Base-by-base conservation (phyloP, 2,329 filamentous ascomycete species). In the Beauveria sp. region DNA sequence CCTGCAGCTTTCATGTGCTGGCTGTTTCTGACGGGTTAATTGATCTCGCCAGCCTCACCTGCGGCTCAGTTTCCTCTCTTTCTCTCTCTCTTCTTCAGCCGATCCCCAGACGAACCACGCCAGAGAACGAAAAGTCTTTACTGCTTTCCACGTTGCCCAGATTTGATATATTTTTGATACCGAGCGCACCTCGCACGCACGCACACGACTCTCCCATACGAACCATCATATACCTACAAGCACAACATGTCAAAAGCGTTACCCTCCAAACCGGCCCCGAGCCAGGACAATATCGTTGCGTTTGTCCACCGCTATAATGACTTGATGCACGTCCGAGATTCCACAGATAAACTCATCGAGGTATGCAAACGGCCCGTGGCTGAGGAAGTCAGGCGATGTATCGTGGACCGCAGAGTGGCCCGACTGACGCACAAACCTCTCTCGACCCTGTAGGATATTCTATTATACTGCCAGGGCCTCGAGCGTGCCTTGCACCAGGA, bases 401-500 rank as follows among this genome's bases (percentile, higher is more conserved):
- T n/a, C 18, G 18, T n/a, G 10, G 49, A 34, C 28, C 14, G 26
- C 26, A 51, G 49, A 51, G 28, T 12, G 18, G 16, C 26, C n/a
- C 40, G 26, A 14, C 43, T 50, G 45, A 58, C 55, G 34, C 34
- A 38, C n/a, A 12, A 49, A 6, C 52, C 34, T 54, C 38, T 28
- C 20, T 20, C 20, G 8, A 18, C 20, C 6, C 9, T 43, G 12
- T 22, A 83, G 80, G 80, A 83, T 63, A 71, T 83, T 34, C 69
- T 82, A 62, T 66, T 76, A 50, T 79, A 81, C 65, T 72, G 71
- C 64, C 74, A 83, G 63, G 67, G 67, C 16, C 62, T 81, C 54
- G 80, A 85, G 67, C 72, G 69, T 20, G 67, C 62, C 6, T 68
- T 82, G 4, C 74, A 73, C 24, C 67, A 73, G 42, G 79, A 85